Percentiles rank a stretch among this genome's conserved stretches.
Evolutionary conservation across 148 eudicot species (phyloP).

Genomic region (Persicaria maculosa): DNA sequence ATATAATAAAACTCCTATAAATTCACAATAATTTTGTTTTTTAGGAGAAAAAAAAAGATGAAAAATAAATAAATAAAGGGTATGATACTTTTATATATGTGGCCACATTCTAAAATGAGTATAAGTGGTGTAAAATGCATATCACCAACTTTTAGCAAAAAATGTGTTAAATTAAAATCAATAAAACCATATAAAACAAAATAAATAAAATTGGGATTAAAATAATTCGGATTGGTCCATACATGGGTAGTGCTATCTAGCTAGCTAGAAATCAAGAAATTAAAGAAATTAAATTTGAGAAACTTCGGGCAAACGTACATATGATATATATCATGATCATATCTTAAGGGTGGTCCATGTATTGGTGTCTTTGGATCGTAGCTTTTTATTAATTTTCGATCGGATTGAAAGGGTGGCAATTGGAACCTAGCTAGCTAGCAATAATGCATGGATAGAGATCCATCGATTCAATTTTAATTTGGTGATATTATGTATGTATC

Average conservation of each 20-base stretch:
- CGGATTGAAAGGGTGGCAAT: not conserved
- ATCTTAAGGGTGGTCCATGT: constrained; percentile 3
- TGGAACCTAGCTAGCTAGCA: not conserved
- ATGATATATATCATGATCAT: not conserved
- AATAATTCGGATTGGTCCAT: not conserved
- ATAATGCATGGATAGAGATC: not conserved
- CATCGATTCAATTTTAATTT: not conserved
- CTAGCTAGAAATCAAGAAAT: not conserved
- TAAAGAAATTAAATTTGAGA: not conserved
- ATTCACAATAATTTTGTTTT: no score
- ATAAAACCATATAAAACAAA: no score
- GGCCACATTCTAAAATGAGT: no score
- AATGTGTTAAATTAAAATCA: no score
- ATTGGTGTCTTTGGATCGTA: not conserved
- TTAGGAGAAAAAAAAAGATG: no score
- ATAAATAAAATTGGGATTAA: not conserved
- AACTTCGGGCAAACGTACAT: not conserved
- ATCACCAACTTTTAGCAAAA: no score
- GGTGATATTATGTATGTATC: not conserved
- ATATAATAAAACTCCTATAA: not conserved
- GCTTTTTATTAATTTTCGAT: no score
- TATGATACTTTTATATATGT: no score
- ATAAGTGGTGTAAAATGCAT: no score
- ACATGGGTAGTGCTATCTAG: not conserved
- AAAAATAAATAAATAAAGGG: no score